Conservation (phyloP, 495 filamentous ascomycete genomes). For the Neurospora cerealis region DNA sequence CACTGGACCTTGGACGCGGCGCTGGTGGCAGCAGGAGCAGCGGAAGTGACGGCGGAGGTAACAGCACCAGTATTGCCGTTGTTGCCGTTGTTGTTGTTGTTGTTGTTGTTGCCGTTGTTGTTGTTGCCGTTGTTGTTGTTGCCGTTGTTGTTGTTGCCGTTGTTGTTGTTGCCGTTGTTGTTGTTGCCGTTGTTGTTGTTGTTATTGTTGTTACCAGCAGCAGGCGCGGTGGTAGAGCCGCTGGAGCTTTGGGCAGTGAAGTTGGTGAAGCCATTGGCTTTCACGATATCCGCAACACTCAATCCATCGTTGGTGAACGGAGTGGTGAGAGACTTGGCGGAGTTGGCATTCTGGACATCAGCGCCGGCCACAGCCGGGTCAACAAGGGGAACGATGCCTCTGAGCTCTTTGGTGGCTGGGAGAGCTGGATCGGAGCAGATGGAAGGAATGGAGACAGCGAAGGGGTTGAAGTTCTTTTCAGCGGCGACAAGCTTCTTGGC, state of each 20-base stretch:
- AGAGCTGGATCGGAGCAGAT: constrained; percentile 48
- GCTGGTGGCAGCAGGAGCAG: constrained; percentile 2
- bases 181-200: background rate
- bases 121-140: background rate
- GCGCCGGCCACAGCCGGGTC: constrained; percentile 46
- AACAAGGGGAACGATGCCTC: constrained; percentile 50
- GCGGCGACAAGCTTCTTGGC: constrained; percentile 49
- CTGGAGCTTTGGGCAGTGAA: constrained; percentile 37
- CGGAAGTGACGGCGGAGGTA: constrained; percentile 9
- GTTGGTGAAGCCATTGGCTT: constrained; percentile 44
- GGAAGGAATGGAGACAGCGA: constrained; percentile 40
- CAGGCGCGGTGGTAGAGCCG: constrained; percentile 14
- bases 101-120: background rate
- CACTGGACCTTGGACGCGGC: constrained; percentile 1
- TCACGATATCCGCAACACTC: constrained; percentile 45
- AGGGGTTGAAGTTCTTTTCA: constrained; percentile 63
- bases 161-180: background rate
- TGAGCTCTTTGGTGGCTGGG: constrained; percentile 44
- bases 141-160: background rate
- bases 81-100: background rate
- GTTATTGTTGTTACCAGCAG: background rate
- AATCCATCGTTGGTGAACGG: constrained; percentile 44
- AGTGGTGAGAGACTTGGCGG: constrained; percentile 32
- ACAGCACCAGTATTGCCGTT: constrained; percentile 8
- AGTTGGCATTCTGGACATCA: constrained; percentile 44